phyloP scores from a whole-genome alignment of 306 rosid species.

The peach (Prunus persica) region DNA sequence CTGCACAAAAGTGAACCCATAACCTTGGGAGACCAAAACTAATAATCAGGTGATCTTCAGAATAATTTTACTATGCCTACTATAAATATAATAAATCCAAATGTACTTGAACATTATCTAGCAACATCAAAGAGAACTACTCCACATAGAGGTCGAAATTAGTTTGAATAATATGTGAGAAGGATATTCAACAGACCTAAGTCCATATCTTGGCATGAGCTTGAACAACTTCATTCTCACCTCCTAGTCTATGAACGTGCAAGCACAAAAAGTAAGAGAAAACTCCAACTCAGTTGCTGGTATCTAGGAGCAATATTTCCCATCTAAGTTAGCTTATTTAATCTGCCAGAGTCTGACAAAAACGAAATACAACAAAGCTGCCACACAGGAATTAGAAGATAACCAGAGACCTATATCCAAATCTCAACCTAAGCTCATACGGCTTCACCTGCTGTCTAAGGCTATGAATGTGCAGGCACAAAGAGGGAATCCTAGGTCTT shows the following conservation, averaged over 20 bases:
- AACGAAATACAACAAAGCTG: background rate
- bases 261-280: background rate
- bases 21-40: slow-evolving; percentile 57
- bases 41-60: slow-evolving; percentile 34
- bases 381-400: background rate
- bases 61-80: slow-evolving; percentile 13
- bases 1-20: slow-evolving; percentile 81
- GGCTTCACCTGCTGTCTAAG: no score
- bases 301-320: background rate
- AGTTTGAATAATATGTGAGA: background rate
- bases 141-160: background rate
- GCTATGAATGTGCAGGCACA: background rate
- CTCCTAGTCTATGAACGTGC: background rate
- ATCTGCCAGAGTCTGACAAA: background rate
- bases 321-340: background rate
- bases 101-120: background rate
- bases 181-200: background rate
- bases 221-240: background rate
- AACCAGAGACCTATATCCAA: background rate
- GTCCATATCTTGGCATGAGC: background rate
- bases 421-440: background rate
- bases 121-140: background rate
- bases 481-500: background rate
- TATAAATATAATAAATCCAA: background rate
- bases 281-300: background rate